phyloP scores from a whole-genome alignment of 805 yeast genomes.

The Huiozyma naganishii region DNA sequence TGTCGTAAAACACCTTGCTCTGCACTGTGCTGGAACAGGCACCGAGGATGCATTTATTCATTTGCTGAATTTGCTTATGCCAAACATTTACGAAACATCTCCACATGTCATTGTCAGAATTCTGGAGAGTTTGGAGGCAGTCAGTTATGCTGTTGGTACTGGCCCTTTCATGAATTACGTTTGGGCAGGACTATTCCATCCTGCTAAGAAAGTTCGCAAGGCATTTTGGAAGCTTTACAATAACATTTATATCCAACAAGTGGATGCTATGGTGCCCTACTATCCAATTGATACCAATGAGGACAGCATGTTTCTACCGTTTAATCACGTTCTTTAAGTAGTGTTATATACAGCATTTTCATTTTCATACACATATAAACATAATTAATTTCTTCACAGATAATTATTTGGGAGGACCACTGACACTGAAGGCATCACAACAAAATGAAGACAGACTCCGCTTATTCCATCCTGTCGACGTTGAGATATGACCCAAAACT shows the following conservation, averaged over 20 bases:
- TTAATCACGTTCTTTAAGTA: neutral
- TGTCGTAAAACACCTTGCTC: conserved; percentile 70
- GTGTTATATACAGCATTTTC: neutral
- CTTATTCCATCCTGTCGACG: conserved; percentile 42
- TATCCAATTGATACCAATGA: conserved; percentile 57
- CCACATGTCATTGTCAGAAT: conserved; percentile 88
- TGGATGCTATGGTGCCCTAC: conserved; percentile 71
- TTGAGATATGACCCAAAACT: conserved; percentile 65
- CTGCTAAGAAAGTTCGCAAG: conserved; percentile 75
- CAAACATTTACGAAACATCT: conserved; percentile 87
- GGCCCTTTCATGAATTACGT: conserved; percentile 67
- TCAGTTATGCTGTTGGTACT: conserved; percentile 62
- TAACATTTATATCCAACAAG: conserved; percentile 57
- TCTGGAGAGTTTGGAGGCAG: conserved; percentile 65
- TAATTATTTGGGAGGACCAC: neutral
- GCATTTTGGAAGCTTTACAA: conserved; percentile 85
- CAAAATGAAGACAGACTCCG: neutral
- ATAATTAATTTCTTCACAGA: neutral
- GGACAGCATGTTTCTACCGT: conserved; percentile 31
- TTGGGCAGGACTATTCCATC: conserved; percentile 87
- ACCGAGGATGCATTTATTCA: conserved; percentile 78
- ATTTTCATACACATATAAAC: neutral
- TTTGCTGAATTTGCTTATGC: conserved; percentile 67
- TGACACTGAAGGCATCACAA: too few species aligned
- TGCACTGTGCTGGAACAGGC: conserved; percentile 66